Percentiles rank a stretch among this genome's conserved stretches.
Evolutionary conservation across 2,329 filamentous ascomycete genomes (phyloP).

Genomic region (Ambrosiella beaveri): DNA sequence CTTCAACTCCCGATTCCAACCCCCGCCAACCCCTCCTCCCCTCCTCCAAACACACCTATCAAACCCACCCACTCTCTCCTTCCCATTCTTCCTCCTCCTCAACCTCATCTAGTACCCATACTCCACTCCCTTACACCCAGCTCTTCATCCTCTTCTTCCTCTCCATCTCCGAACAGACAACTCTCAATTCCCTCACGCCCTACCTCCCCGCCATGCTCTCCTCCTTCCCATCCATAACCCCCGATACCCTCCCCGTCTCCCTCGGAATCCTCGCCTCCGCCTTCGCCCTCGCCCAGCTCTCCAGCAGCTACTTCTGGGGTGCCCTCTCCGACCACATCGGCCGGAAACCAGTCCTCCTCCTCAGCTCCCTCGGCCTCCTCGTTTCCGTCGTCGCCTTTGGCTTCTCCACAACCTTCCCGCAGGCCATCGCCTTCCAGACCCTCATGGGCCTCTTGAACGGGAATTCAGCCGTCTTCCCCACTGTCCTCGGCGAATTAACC

Average conservation of each 20-base stretch:
- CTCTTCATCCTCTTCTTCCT: conserved; percentile 74
- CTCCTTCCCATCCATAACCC: conserved; percentile 63
- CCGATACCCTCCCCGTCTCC: conserved; percentile 60
- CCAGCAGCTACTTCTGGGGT: conserved; percentile 59
- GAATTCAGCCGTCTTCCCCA: conserved; percentile 86
- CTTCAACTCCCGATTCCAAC: too few relatives aligned
- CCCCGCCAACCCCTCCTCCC: too few relatives aligned
- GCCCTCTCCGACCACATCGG: conserved; percentile 46
- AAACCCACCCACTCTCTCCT: too few relatives aligned
- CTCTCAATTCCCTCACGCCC: conserved; percentile 87
- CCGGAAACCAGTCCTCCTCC: conserved; percentile 54
- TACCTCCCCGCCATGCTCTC: conserved; percentile 88
- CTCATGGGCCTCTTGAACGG: conserved; percentile 89
- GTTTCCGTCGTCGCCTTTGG: conserved; percentile 74
- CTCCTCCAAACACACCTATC: too few relatives aligned
- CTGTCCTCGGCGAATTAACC: conserved; percentile 85
- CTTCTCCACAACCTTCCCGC: conserved; percentile 66
- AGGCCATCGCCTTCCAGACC: conserved; percentile 70
- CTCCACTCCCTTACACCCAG: conserved; percentile 63
- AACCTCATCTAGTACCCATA: conserved; percentile 22
- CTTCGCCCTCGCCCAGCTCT: conserved; percentile 82
- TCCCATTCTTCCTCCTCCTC: not conserved
- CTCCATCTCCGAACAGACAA: conserved; percentile 84
- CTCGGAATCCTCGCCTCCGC: conserved; percentile 79
- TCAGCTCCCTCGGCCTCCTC: conserved; percentile 69